Base-by-base conservation (phyloP, 2,329 filamentous ascomycete genomes). In the Claviceps sp. region DNA sequence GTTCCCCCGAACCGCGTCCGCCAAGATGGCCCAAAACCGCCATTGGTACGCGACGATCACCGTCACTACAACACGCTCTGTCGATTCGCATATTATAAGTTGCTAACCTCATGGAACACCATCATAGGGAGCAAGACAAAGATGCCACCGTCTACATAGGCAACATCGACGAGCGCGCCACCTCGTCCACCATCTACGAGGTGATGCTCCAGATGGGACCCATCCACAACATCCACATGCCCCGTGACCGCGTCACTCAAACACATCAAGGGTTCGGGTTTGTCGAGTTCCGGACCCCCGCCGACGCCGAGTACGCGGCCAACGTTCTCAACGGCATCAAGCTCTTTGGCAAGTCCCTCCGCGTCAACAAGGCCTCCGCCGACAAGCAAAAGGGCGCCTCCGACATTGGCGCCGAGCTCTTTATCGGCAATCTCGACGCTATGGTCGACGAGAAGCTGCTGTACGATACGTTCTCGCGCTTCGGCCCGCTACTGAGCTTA, bases 261-360 rank as follows among this genome's bases (percentile, higher is more conserved):
- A 85, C 84, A 53, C 93, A 98, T 69, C 93, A 97, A 71, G 93
- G 93, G 61, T 98, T 96, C 75, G 93, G 93, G 62, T 98, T 98
- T 70, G 93, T 98, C 69, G 93, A 98, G 70, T 98, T 96, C 69
- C 91, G 89, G 64, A 90, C 86, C 59, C 89, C 95, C 66, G 84
- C 89, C 63, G 93, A 96, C 68, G 93, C 93, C 61, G 93, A 97
- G 67, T 98, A 98, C 73, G 91, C 93, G 22, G 87, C 89, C 60
- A 85, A 91, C 65, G 88, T 96, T 60, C 94, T 97, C 86, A 97
- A 97, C 71, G 88, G 91, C 65, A 85, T 97, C 59, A 85, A 90
- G 55, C 74, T 98, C 24, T 95, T 86, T 68, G 90, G 90, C 58
- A 97, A 96, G 68, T 89, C 90, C 17, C 87, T 98, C 61, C 85